Percentiles rank a stretch among this genome's conserved stretches.
phyloP scores from a whole-genome alignment of 1,139 yeast genomes.

The Yamadazyma membranifaciens region DNA sequence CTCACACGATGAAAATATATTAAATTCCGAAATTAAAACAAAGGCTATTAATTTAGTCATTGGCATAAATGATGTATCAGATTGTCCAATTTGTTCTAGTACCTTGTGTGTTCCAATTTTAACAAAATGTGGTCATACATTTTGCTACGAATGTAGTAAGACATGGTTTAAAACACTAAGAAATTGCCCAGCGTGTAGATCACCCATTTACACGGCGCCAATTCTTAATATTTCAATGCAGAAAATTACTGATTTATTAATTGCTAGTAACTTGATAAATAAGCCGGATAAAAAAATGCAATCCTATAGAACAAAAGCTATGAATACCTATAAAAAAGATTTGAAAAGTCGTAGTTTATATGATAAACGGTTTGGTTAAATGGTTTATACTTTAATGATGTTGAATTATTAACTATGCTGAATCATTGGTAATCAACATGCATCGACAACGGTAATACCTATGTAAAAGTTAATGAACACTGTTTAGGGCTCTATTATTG shows the following conservation, averaged over 20 bases:
- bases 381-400: neutral
- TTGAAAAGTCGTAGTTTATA: neutral
- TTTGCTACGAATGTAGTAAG: slow-evolving; percentile 46
- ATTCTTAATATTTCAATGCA: slow-evolving; percentile 42
- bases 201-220: slow-evolving; percentile 40
- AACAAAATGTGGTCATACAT: slow-evolving; percentile 43
- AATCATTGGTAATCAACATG: neutral
- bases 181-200: slow-evolving; percentile 57
- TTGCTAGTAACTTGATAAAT: neutral
- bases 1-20: neutral
- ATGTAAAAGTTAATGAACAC: too few species aligned
- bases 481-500: neutral
- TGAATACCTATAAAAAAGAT: neutral
- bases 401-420: too few species aligned
- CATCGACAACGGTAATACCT: too few species aligned
- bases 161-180: slow-evolving; percentile 49
- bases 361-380: neutral
- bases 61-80: slow-evolving; percentile 16
- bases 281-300: neutral
- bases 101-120: slow-evolving; percentile 42
- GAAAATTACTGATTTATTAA: slow-evolving; percentile 20
- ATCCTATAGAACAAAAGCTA: neutral
- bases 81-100: slow-evolving; percentile 44
- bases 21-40: neutral
- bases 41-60: neutral